Evolutionary conservation across 106 monocot species (phyloP), one percentile per base, ranked within the genome.

Genomic region (Phalaenopsis aphrodite): DNA sequence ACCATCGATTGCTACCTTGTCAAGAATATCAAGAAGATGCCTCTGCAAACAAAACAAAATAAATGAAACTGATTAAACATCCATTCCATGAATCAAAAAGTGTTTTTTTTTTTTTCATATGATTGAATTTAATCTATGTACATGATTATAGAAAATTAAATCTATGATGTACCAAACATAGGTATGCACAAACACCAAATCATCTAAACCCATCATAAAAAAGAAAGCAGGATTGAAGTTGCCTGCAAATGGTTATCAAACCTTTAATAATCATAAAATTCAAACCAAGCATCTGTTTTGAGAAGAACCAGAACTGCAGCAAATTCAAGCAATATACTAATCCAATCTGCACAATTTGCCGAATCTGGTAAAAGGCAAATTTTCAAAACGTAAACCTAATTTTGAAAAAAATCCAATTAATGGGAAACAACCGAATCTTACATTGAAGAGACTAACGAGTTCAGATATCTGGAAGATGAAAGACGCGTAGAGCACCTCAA

Each of bases 361-460:
- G 2, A 52, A 10, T 52, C 12, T 1, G 52, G 52, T 14, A 52
- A 52, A 52, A 52, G 12, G 12, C 12, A 3, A 61, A 61, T 61
- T 61, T 61, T 4, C 19, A 21, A 8, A 0, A 61, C n/a, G 4
- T n/a, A n/a, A 61, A 61, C 61, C 61, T 61, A 61, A 61, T 21
- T 21, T 61, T 21, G n/a, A 21, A n/a, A 61, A 61, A 61, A 36
- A 74, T 16, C 43, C 18, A 30, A 30, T 11, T 24, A 76, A 36
- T 49, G 11, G 14, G 18, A 21, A 15, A 18, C 5, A 47, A 47
- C 15, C 30, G 3, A 21, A 61, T 45, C 68, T 76, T n/a, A 96
- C 96, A 93, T 93, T 91, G 73, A 91, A 96, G 65, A 96, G 80
- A 72, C 72, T 91, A 69, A 90, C 91, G 21, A 96, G 87, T 86